These are phyloP conservation scores for sweet orange (Citrus sinensis) DNA, from an alignment of 345 rosid species.

Conservation along the genomic window DNA sequence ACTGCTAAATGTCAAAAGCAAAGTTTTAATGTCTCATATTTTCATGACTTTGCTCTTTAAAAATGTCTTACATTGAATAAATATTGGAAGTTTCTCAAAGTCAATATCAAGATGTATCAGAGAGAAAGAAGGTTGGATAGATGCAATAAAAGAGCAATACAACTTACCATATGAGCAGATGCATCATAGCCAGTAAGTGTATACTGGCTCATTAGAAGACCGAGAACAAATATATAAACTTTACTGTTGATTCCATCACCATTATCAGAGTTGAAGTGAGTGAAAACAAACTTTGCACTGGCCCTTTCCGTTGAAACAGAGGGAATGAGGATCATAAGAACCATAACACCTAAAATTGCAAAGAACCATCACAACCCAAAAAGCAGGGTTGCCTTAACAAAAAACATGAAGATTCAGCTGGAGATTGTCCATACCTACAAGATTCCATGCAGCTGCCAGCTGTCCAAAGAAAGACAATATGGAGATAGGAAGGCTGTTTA, in stretches of 20 bases:
- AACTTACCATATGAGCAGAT: constrained; percentile 91
- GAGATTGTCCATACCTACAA: constrained; percentile 45
- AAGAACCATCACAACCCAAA: neutral
- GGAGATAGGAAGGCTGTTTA: constrained; percentile 85
- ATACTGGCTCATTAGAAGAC: constrained; percentile 94
- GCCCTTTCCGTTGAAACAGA: constrained; percentile 73
- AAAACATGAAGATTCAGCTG: neutral
- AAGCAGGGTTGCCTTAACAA: neutral
- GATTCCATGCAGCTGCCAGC: constrained; percentile 93
- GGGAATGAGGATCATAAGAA: constrained; percentile 82
- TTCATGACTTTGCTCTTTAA: neutral
- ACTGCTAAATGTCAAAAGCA: neutral
- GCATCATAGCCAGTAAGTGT: constrained; percentile 94
- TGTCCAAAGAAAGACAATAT: constrained; percentile 81
- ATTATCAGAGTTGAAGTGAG: constrained; percentile 79
- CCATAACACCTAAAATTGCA: constrained; percentile 55
- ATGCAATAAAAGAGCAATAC: neutral
- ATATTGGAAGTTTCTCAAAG: neutral
- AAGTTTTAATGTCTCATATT: neutral
- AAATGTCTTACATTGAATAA: neutral
- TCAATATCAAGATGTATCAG: neutral
- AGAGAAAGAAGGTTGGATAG: neutral
- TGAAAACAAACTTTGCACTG: constrained; percentile 82
- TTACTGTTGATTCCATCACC: constrained; percentile 61
- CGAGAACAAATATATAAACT: constrained; percentile 75